These are phyloP conservation scores for Aureobasidium sp. DNA, from an alignment of 2,329 filamentous ascomycete genomes.

Conservation along the genomic window DNA sequence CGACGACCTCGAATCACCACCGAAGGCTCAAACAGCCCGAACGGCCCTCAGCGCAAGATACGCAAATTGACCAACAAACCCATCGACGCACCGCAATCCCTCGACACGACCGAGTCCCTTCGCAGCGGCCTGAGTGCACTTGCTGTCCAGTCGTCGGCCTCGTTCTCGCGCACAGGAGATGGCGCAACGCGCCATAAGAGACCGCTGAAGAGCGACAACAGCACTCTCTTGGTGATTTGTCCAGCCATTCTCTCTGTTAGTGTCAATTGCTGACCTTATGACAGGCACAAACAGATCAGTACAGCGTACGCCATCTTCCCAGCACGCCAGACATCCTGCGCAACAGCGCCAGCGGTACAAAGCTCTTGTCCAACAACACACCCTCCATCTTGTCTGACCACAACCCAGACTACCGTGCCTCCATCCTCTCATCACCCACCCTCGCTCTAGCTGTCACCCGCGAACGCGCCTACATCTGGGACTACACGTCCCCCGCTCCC, in stretches of 20 bases:
- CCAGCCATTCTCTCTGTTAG: not conserved
- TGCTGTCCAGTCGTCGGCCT: not conserved
- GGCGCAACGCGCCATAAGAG: conserved; percentile 7
- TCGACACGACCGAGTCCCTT: conserved; percentile 10
- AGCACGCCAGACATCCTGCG: conserved; percentile 50
- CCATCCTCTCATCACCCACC: conserved; percentile 49
- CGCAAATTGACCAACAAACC: conserved; percentile 33
- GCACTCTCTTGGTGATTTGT: conserved; percentile 3
- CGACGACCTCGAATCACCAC: conserved; percentile 34
- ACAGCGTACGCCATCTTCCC: conserved; percentile 75
- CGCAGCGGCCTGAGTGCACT: conserved; percentile 6
- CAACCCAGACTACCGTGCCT: conserved; percentile 27
- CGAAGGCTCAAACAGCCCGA: conserved; percentile 25
- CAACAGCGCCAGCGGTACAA: conserved; percentile 13
- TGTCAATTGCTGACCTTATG: not conserved
- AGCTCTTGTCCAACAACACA: not conserved
- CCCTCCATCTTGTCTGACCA: not conserved
- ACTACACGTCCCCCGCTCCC: conserved; percentile 57
- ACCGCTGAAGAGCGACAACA: conserved; percentile 8
- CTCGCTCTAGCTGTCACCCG: conserved; percentile 76
- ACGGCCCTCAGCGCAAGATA: conserved; percentile 34
- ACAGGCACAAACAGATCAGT: conserved; percentile 76
- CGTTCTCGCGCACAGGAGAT: conserved; percentile 3
- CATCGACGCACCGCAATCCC: not conserved
- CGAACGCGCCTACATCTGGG: conserved; percentile 81